Evolutionary conservation across 768 basidiomycete species (phyloP).

Genomic region (Hypholoma sublateritium): DNA sequence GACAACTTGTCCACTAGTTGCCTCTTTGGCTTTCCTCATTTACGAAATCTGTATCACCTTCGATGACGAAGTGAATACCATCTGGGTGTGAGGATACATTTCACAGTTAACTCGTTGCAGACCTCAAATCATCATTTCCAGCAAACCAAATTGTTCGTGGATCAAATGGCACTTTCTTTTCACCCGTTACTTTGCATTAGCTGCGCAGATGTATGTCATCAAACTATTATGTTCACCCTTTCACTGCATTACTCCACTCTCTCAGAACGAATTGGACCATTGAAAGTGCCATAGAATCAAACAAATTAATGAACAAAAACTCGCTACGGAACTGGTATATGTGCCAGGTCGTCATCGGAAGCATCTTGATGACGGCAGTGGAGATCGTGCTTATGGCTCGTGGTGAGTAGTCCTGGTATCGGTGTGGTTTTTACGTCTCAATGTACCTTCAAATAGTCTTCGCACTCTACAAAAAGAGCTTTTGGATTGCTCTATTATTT

Average conservation of each 20-base stretch:
- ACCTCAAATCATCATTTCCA: neutral
- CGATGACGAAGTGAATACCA: conserved; percentile 32
- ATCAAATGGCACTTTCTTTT: conserved; percentile 31
- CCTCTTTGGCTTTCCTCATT: conserved; percentile 29
- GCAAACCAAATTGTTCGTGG: conserved; percentile 20
- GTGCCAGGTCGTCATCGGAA: conserved; percentile 23
- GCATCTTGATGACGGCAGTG: conserved; percentile 27
- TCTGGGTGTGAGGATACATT: conserved; percentile 31
- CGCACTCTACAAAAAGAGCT: conserved; percentile 33
- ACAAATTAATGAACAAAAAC: conserved; percentile 4
- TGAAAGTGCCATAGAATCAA: conserved; percentile 14
- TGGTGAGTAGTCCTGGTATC: conserved; percentile 13
- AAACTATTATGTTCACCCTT: neutral
- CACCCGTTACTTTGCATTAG: conserved; percentile 28
- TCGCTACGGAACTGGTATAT: conserved; percentile 24
- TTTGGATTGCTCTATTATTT: conserved; percentile 23
- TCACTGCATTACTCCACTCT: neutral
- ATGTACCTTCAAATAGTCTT: conserved; percentile 20
- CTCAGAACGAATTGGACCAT: conserved; percentile 23
- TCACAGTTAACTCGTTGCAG: neutral
- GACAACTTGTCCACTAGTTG: conserved; percentile 19
- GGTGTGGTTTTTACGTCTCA: neutral
- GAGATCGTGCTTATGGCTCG: conserved; percentile 28
- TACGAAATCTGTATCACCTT: conserved; percentile 35
- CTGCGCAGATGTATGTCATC: conserved; percentile 23